These are phyloP conservation scores for Aegilops bicornis DNA, from an alignment of 176 grass and related monocot genomes.

Conservation along the genomic window DNA sequence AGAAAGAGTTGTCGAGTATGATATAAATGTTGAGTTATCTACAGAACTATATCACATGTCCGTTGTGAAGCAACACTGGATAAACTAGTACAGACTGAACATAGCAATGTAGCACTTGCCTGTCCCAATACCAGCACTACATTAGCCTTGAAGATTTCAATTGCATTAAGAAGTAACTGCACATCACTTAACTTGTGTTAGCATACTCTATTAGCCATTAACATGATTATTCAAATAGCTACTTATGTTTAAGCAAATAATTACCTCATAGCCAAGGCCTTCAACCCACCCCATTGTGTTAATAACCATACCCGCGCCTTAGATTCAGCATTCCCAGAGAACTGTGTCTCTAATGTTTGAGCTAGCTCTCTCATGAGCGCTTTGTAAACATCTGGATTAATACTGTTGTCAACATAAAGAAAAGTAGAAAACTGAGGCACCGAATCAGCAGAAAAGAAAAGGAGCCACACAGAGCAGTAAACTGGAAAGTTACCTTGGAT, in stretches of 20 bases:
- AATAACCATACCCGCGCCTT: conserved; percentile 91
- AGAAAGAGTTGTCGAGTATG: background rate
- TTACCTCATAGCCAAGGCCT: conserved; percentile 94
- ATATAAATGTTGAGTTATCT: background rate
- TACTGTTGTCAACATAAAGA: conserved; percentile 52
- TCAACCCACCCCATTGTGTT: conserved; percentile 99
- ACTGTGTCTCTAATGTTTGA: conserved; percentile 81
- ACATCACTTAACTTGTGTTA: background rate
- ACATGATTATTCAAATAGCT: background rate
- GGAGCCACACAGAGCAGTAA: background rate
- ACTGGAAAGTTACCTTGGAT: conserved; percentile 51
- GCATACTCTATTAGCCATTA: background rate
- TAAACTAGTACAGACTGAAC: background rate
- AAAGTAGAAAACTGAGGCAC: conserved; percentile 16
- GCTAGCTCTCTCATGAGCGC: conserved; percentile 94
- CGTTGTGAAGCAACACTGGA: background rate
- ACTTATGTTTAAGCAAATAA: background rate
- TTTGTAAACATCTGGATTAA: conserved; percentile 84
- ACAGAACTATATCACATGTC: background rate
- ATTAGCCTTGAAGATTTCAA: conserved; percentile 86
- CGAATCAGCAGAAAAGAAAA: background rate
- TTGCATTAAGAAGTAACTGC: conserved; percentile 86
- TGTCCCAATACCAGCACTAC: conserved; percentile 93
- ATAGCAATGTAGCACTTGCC: conserved; percentile 42
- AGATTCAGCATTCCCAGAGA: conserved; percentile 88